Percentiles rank a stretch among this genome's conserved stretches.
These are phyloP conservation scores for Pyrenopolyporus hunteri DNA, from an alignment of 495 filamentous ascomycete species.

Conservation along the genomic window DNA sequence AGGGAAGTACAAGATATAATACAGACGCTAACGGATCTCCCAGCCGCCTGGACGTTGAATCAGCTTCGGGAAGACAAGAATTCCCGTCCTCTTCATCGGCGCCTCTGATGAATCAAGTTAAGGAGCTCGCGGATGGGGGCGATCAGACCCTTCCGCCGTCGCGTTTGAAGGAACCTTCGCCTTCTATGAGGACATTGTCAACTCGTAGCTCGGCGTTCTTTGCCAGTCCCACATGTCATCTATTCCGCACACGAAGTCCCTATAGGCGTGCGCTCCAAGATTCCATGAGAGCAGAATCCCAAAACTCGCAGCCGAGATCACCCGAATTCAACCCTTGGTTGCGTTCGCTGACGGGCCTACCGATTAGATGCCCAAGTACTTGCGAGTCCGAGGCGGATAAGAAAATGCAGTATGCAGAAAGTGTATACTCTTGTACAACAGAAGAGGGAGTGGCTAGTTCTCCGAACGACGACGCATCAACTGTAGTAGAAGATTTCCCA, in stretches of 20 bases:
- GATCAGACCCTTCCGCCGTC: background rate
- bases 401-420: slow-evolving; percentile 47
- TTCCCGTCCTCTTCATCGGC: slow-evolving; percentile 4
- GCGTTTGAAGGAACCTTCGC: slow-evolving; percentile 6
- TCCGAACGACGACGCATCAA: slow-evolving; percentile 5
- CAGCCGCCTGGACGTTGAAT: background rate
- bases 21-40: background rate
- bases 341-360: slow-evolving; percentile 44
- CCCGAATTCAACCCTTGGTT: slow-evolving; percentile 59
- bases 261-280: slow-evolving; percentile 59
- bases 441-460: slow-evolving; percentile 9
- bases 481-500: slow-evolving; percentile 7
- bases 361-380: slow-evolving; percentile 37
- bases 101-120: background rate
- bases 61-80: background rate
- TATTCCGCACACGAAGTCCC: slow-evolving; percentile 60
- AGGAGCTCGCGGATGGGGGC: background rate
- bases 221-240: slow-evolving; percentile 51
- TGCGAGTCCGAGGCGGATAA: slow-evolving; percentile 43
- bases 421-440: slow-evolving; percentile 50
- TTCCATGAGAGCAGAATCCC: slow-evolving; percentile 45
- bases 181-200: slow-evolving; percentile 19
- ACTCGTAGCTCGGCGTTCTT: slow-evolving; percentile 49
- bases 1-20: background rate
- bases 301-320: slow-evolving; percentile 26